phyloP scores from a whole-genome alignment of 2,329 filamentous ascomycete genomes.

The Fusarium sarcochroum region DNA sequence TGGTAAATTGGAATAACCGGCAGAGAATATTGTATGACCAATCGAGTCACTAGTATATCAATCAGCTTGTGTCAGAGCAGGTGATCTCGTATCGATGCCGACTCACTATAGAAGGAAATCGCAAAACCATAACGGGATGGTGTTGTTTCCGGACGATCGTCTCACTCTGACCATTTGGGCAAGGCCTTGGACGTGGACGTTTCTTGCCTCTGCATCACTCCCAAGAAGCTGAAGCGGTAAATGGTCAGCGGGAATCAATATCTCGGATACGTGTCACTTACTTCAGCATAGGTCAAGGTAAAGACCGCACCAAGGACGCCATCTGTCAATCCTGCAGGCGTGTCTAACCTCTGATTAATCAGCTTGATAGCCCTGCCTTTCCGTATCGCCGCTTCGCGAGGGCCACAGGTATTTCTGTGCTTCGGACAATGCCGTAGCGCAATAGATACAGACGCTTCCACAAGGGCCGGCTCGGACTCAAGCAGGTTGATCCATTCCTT shows the following conservation, averaged over 20 bases:
- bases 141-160: not conserved
- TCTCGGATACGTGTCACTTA: not conserved
- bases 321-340: slow-evolving; percentile 20
- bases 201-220: slow-evolving; percentile 18
- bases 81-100: too few species aligned
- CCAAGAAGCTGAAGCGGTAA: slow-evolving; percentile 26
- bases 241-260: fast-evolving
- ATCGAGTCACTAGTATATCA: slow-evolving; percentile 24
- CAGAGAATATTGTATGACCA: slow-evolving; percentile 9
- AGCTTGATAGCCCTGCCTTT: slow-evolving; percentile 32
- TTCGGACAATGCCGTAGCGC: slow-evolving; percentile 18
- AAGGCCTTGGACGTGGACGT: slow-evolving; percentile 28
- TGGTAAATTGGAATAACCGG: slow-evolving; percentile 14
- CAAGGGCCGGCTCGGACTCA: slow-evolving; percentile 43
- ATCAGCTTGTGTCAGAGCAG: not conserved
- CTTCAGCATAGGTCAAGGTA: slow-evolving; percentile 36
- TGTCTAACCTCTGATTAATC: slow-evolving; percentile 30
- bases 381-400: not conserved
- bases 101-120: slow-evolving; percentile 24
- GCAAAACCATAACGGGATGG: slow-evolving; percentile 15
- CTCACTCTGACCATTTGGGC: slow-evolving; percentile 26
- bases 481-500: slow-evolving; percentile 34
- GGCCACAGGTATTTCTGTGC: not conserved
- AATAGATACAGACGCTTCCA: slow-evolving; percentile 45
- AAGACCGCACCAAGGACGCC: slow-evolving; percentile 43